These are phyloP conservation scores for Amesomyces nigricolor DNA, from an alignment of 2,329 filamentous ascomycete genomes.

Conservation along the genomic window DNA sequence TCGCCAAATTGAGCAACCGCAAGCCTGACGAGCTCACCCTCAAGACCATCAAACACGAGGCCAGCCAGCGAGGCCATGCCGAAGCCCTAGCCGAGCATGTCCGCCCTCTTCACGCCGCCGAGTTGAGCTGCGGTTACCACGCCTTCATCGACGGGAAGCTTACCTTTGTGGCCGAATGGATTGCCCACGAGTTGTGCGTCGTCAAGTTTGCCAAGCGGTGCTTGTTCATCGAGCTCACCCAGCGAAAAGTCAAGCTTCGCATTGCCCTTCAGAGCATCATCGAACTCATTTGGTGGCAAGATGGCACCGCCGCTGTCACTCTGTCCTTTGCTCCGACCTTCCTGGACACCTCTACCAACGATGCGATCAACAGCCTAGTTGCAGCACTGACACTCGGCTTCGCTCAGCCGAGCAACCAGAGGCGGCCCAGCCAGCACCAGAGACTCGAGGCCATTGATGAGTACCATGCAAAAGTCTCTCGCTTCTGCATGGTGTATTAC, in stretches of 20 bases:
- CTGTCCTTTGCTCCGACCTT: slow-evolving; percentile 46
- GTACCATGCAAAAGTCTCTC: slow-evolving; percentile 28
- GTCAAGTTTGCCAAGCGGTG: slow-evolving; percentile 40
- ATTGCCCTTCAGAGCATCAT: slow-evolving; percentile 46
- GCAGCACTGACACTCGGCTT: not conserved
- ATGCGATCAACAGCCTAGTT: not conserved
- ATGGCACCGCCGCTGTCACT: slow-evolving; percentile 43
- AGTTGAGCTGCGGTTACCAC: slow-evolving; percentile 41
- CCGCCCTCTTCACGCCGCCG: slow-evolving; percentile 10
- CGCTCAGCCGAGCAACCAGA: not conserved
- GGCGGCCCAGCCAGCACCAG: not conserved
- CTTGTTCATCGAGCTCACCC: slow-evolving; percentile 36
- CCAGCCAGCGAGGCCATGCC: not conserved
- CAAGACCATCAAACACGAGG: slow-evolving; percentile 19
- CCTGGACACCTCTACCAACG: slow-evolving; percentile 10
- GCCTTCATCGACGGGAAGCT: slow-evolving; percentile 36
- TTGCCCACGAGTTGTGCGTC: slow-evolving; percentile 30
- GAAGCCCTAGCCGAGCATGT: not conserved
- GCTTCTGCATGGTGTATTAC: slow-evolving; percentile 31
- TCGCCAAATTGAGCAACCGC: slow-evolving; percentile 27
- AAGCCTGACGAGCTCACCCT: slow-evolving; percentile 20
- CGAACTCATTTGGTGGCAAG: slow-evolving; percentile 37
- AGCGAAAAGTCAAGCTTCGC: slow-evolving; percentile 36
- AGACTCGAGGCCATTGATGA: slow-evolving; percentile 10
- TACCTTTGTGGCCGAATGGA: slow-evolving; percentile 40